Percentiles rank a stretch among this genome's conserved stretches.
These are phyloP conservation scores for Tylopilus subfusipes DNA, from an alignment of 768 basidiomycete species.

Conservation along the genomic window DNA sequence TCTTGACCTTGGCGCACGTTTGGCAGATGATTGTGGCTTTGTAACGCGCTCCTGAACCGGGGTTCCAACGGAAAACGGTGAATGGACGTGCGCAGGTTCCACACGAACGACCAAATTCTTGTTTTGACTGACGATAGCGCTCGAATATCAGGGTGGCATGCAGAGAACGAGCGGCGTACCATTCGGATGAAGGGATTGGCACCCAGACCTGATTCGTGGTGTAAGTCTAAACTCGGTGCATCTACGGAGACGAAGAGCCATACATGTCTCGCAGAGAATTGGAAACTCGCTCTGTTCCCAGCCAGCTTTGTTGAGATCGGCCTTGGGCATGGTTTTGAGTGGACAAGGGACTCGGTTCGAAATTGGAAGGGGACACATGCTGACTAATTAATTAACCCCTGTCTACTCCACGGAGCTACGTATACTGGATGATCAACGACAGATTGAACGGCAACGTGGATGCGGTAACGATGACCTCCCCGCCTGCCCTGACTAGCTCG, in stretches of 20 bases:
- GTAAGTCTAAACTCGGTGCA: constrained; percentile 3
- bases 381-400: constrained; percentile 25
- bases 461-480: constrained; percentile 87
- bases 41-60: constrained; percentile 87
- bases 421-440: constrained; percentile 60
- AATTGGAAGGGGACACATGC: constrained; percentile 14
- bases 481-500: constrained; percentile 74
- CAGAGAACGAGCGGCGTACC: constrained; percentile 45
- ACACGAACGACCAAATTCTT: constrained; percentile 93
- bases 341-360: not conserved
- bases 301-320: constrained; percentile 93
- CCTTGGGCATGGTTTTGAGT: constrained; percentile 58
- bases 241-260: constrained; percentile 24
- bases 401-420: constrained; percentile 20
- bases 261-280: constrained; percentile 91
- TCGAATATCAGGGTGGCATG: not conserved
- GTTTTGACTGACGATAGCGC: constrained; percentile 83
- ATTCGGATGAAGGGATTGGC: constrained; percentile 92
- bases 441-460: constrained; percentile 83
- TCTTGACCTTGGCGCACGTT: constrained; percentile 94
- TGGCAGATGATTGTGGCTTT: constrained; percentile 98
- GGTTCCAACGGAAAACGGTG: constrained; percentile 98
- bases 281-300: constrained; percentile 95
- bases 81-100: constrained; percentile 97
- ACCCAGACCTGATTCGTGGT: constrained; percentile 59